A percentile compares a stretch with the other conserved stretches of the same genome.
phyloP scores from a whole-genome alignment of 192 early-diverging fungal genomes.

The Lunasporangiospora selenospora region DNA sequence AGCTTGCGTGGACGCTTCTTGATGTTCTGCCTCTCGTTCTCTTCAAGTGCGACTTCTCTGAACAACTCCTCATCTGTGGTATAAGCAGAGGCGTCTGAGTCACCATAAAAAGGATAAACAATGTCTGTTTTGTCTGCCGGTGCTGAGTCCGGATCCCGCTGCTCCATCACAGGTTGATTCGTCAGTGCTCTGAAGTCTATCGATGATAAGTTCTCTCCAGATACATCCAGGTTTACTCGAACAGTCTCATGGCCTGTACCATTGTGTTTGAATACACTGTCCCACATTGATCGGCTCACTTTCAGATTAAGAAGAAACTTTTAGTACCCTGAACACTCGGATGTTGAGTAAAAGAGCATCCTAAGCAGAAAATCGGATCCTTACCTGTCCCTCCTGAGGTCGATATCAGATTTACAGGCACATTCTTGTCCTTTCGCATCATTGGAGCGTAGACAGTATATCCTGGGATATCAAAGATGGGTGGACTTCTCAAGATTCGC shows the following conservation, averaged over 20 bases:
- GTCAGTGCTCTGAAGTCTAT: slow-evolving; percentile 24
- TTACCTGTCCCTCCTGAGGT: background rate
- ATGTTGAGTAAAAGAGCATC: too few relatives aligned
- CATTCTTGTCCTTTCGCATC: slow-evolving; percentile 8
- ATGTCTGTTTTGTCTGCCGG: background rate
- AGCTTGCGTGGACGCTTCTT: background rate
- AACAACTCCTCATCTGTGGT: slow-evolving; percentile 37
- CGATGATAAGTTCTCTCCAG: slow-evolving; percentile 9
- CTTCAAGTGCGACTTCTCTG: slow-evolving; percentile 30
- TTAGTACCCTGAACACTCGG: too few relatives aligned
- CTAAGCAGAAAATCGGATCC: background rate
- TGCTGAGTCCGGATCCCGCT: too few relatives aligned
- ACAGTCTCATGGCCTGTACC: too few relatives aligned
- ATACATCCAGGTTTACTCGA: too few relatives aligned
- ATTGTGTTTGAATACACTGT: slow-evolving; percentile 7
- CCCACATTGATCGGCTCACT: slow-evolving; percentile 33
- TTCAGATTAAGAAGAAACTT: slow-evolving; percentile 5
- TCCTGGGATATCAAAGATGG: slow-evolving; percentile 23
- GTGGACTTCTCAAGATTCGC: slow-evolving; percentile 19
- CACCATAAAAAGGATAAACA: slow-evolving; percentile 28
- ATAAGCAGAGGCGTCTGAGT: slow-evolving; percentile 37
- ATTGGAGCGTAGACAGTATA: slow-evolving; percentile 20
- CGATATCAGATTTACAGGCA: slow-evolving; percentile 23
- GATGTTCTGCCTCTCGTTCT: background rate
- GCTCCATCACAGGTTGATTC: background rate